Evolutionary conservation across 2,329 filamentous ascomycete species (phyloP), one percentile per base, ranked within the genome.

Genomic region (Sclerotinia minor): DNA sequence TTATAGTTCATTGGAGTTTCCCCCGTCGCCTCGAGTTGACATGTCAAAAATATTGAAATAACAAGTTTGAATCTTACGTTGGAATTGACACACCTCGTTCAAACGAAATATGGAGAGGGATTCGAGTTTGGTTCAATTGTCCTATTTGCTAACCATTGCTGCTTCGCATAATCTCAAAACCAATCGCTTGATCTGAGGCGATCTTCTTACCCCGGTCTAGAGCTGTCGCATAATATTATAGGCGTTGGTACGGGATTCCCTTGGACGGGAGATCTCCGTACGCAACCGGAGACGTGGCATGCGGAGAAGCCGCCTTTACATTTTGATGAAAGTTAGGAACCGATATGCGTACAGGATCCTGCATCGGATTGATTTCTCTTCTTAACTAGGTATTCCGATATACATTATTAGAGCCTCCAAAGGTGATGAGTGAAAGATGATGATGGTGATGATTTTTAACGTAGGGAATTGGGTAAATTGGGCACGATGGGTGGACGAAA

Each of bases 201-300:
- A 54, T 41, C n/a, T 35, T 26, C n/a, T 64, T 11, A 64, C 41
- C 47, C 60, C 38, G n/a, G 60, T 64, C 60, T 35, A 38, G 60
- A 64, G 44, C 44, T 32, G 60, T 53, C 60, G 60, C 60, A 35
- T 53, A 53, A 38, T n/a, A 19, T 50, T 29, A 32, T 41, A 57
- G 53, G 32, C n/a, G 53, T 55, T 53, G 35, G 35, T 64, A 64
- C 61, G 35, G 45, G 61, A 54, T 64, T 64, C 35, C 35, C 53
- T 44, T 64, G 50, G 38, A 55, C 44, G 38, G 35, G 61, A 64
- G 61, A 64, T 64, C 60, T 64, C 26, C 61, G 35, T 64, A 44
- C 49, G 49, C 24, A 24, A n/a, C 45, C 44, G 45, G 52, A 65
- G 63, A 65, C 63, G 63, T 65, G 63, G 63, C 63, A 65, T 41